Percentiles rank a stretch among this genome's conserved stretches.
These are phyloP conservation scores for Aspergillus sp. DNA, from an alignment of 2,329 filamentous ascomycete species.

Conservation along the genomic window DNA sequence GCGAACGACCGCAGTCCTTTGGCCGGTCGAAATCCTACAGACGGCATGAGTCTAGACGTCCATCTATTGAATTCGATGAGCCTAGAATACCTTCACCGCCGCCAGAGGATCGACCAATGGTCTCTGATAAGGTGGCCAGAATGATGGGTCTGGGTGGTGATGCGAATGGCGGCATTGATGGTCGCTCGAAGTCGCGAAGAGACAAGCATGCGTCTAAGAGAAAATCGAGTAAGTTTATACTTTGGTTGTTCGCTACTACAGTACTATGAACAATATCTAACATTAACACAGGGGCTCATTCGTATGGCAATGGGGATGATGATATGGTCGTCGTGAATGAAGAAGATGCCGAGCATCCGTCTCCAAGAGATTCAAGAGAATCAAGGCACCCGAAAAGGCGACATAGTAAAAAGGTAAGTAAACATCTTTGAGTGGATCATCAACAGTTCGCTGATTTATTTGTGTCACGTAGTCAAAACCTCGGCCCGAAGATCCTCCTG, in stretches of 20 bases:
- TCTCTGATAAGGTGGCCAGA: constrained; percentile 71
- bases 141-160: constrained; percentile 55
- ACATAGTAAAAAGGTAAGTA: neutral
- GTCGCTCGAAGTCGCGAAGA: constrained; percentile 33
- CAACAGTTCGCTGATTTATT: neutral
- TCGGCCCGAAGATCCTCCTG: constrained; percentile 28
- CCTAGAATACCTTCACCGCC: constrained; percentile 65
- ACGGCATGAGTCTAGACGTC: too few relatives aligned
- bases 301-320: constrained; percentile 60
- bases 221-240: constrained; percentile 25
- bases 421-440: neutral
- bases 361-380: constrained; percentile 24
- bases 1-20: constrained; percentile 56
- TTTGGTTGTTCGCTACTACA: neutral
- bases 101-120: constrained; percentile 58
- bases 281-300: constrained; percentile 33
- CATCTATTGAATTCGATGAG: constrained; percentile 33
- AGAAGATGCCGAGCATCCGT: constrained; percentile 32
- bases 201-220: constrained; percentile 49
- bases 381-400: constrained; percentile 26
- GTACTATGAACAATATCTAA: neutral
- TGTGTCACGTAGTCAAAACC: neutral
- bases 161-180: too few relatives aligned
- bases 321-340: constrained; percentile 55
- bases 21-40: constrained; percentile 41